Conservation (phyloP, 1,139 yeast species). For the Barnettozyma hawaiiensis region DNA sequence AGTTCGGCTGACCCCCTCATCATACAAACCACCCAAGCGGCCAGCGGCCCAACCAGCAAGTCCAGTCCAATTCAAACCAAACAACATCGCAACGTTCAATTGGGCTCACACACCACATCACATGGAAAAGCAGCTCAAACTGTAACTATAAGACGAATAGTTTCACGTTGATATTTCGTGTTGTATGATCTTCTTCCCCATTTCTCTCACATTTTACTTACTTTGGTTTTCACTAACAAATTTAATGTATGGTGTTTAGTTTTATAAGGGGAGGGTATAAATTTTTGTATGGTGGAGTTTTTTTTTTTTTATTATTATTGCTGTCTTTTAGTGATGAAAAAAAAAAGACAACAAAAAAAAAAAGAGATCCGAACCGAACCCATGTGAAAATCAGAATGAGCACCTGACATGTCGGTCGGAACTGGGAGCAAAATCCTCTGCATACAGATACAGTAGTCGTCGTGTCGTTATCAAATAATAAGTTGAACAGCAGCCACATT, state of each 20-base stretch:
- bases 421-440: too few relatives aligned
- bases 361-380: neutral
- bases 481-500: too few relatives aligned
- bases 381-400: too few relatives aligned
- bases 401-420: neutral
- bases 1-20: neutral
- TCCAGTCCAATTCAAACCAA: neutral
- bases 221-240: constrained; percentile 6
- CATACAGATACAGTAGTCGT: too few relatives aligned
- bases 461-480: too few relatives aligned
- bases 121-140: neutral
- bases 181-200: neutral
- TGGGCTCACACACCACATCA: neutral
- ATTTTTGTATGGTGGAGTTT: constrained; percentile 1
- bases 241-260: constrained; percentile 1
- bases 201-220: neutral
- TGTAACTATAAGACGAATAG: neutral
- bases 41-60: neutral
- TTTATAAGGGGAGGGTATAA: neutral
- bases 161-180: neutral
- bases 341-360: neutral
- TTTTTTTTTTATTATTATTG: constrained; percentile 1
- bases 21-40: too few relatives aligned
- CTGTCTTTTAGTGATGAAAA: constrained; percentile 2
- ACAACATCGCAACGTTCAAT: neutral